phyloP scores from a whole-genome alignment of 495 filamentous ascomycete genomes.

The Parathielavia appendiculata region DNA sequence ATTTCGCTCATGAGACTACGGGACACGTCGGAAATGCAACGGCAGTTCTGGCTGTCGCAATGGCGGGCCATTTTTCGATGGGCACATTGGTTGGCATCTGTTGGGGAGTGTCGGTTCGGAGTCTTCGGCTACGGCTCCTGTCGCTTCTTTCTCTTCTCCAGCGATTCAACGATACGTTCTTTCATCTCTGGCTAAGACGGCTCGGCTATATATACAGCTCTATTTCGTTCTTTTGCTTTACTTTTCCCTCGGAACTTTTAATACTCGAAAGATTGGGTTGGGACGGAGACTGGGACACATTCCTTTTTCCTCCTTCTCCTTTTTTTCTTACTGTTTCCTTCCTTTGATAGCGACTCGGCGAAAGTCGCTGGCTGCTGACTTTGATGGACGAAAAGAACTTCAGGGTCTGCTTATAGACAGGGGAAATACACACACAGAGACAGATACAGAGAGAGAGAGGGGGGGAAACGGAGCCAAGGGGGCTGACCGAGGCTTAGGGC shows the following conservation, averaged over 20 bases:
- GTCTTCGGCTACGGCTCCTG: neutral
- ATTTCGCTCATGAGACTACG: slow-evolving; percentile 27
- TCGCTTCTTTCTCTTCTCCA: slow-evolving; percentile 7
- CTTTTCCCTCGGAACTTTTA: slow-evolving; percentile 15
- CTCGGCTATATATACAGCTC: slow-evolving; percentile 1
- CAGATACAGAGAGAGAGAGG: slow-evolving; percentile 7
- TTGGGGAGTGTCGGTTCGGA: neutral
- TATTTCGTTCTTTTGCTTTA: slow-evolving; percentile 27
- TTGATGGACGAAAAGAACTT: slow-evolving; percentile 6
- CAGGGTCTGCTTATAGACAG: too few species aligned
- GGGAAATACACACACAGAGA: slow-evolving; percentile 5
- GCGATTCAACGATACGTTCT: neutral
- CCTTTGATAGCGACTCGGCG: neutral
- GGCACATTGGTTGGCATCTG: slow-evolving; percentile 29
- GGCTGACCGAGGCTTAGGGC: neutral
- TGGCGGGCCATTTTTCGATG: slow-evolving; percentile 12
- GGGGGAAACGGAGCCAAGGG: too few species aligned
- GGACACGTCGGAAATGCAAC: slow-evolving; percentile 26
- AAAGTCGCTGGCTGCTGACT: neutral
- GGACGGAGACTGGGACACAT: slow-evolving; percentile 6
- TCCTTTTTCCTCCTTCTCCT: slow-evolving; percentile 9
- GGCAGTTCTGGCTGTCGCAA: slow-evolving; percentile 4
- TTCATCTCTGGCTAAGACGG: slow-evolving; percentile 1
- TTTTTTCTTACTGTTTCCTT: slow-evolving; percentile 23
- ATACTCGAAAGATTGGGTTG: slow-evolving; percentile 8